phyloP scores from a whole-genome alignment of 2,329 filamentous ascomycete genomes.

The Pyrenochaeta sp. region DNA sequence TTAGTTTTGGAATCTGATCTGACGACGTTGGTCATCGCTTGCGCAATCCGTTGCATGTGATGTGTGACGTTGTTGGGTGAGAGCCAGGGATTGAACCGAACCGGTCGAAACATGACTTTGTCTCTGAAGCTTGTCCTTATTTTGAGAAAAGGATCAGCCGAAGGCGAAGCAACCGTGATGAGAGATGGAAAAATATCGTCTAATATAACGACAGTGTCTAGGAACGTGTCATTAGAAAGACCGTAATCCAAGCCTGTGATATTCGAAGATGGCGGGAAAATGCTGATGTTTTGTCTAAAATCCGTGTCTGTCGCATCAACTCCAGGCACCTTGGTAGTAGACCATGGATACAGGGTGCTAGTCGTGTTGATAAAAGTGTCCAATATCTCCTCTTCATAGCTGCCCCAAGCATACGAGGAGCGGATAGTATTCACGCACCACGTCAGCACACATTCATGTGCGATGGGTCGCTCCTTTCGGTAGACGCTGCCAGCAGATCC shows the following conservation, averaged over 20 bases:
- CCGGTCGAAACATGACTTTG: conserved; percentile 1
- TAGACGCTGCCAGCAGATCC: conserved; percentile 11
- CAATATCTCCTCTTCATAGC: conserved; percentile 19
- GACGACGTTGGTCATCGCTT: conserved; percentile 25
- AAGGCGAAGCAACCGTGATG: not conserved
- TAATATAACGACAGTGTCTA: not conserved
- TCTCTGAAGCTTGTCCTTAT: conserved; percentile 2
- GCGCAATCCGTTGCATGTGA: conserved; percentile 27
- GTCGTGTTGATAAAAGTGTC: conserved; percentile 6
- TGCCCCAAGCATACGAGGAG: conserved; percentile 20
- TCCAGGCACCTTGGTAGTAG: too few relatives aligned
- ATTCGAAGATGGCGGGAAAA: conserved; percentile 7
- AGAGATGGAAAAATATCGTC: conserved; percentile 14
- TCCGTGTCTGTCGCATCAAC: not conserved
- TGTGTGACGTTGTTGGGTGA: conserved; percentile 29
- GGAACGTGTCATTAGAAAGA: conserved; percentile 5
- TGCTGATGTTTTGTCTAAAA: conserved; percentile 8
- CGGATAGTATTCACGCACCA: conserved; percentile 34
- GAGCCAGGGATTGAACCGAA: conserved; percentile 18
- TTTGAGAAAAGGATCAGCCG: conserved; percentile 1
- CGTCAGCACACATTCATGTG: conserved; percentile 25
- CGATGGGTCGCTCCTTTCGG: conserved; percentile 7
- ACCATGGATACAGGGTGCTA: not conserved
- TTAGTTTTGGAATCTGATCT: conserved; percentile 19
- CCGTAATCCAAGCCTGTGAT: conserved; percentile 2